phyloP scores from a whole-genome alignment of 2,329 filamentous ascomycete species.

The Venturia nashicola region DNA sequence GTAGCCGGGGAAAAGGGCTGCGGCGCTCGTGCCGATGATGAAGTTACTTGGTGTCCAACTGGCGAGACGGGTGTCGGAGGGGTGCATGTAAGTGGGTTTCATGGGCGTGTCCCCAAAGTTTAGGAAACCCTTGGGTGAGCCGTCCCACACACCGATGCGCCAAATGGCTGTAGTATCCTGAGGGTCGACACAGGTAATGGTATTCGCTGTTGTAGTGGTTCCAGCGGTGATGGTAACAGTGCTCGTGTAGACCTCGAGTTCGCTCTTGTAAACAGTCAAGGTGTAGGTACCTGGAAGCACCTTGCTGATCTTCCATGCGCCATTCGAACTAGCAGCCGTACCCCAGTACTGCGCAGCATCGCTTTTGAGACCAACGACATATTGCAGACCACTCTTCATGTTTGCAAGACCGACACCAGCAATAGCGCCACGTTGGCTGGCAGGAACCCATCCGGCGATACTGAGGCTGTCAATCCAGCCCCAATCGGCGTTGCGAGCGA shows the following conservation, averaged over 20 bases:
- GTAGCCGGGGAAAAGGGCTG: slow-evolving; percentile 25
- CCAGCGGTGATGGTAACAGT: background rate
- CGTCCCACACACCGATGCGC: background rate
- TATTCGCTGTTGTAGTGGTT: background rate
- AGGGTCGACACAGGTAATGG: background rate
- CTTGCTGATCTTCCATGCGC: too few species aligned
- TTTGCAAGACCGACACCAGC: slow-evolving; percentile 15
- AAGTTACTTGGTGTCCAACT: slow-evolving; percentile 22
- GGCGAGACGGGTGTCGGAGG: slow-evolving; percentile 21
- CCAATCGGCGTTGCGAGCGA: too few species aligned
- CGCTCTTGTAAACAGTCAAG: background rate
- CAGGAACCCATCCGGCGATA: too few species aligned
- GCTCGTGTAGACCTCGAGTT: background rate
- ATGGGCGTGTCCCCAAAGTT: slow-evolving; percentile 25
- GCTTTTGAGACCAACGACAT: slow-evolving; percentile 27
- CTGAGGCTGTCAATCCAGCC: too few species aligned
- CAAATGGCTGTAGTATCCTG: background rate
- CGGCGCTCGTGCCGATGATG: slow-evolving; percentile 22
- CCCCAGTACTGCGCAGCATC: slow-evolving; percentile 26
- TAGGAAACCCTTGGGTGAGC: slow-evolving; percentile 13
- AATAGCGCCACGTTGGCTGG: too few species aligned
- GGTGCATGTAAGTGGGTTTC: slow-evolving; percentile 32
- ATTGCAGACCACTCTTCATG: slow-evolving; percentile 27
- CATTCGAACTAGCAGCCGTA: too few species aligned
- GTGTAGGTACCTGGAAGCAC: background rate